A percentile compares a stretch with the other conserved stretches of the same genome.
Conservation (phyloP, 192 early-diverging fungal genomes). For the Coemansia sp. region DNA sequence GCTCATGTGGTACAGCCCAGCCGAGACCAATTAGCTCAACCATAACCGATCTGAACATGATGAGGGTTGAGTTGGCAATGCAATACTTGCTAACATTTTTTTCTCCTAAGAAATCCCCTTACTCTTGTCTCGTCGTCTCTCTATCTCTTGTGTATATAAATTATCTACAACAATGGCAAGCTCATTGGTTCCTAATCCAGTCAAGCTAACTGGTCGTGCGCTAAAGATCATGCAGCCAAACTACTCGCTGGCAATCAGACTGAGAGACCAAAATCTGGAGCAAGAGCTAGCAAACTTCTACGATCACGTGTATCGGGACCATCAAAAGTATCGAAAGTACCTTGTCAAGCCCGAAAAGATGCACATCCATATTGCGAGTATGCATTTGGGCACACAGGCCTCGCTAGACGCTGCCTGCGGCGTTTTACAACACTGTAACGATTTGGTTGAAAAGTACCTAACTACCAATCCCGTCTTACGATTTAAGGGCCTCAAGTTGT, state of each 20-base stretch:
- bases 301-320: neutral
- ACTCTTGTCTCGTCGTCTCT: neutral
- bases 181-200: neutral
- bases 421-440: neutral
- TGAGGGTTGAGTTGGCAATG: neutral
- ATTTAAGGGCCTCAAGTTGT: neutral
- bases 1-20: conserved; percentile 12
- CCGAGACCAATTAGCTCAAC: neutral
- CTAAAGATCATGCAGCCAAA: conserved; percentile 15
- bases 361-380: neutral
- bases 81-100: neutral
- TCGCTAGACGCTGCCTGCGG: neutral
- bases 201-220: neutral
- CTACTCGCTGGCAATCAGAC: conserved; percentile 16
- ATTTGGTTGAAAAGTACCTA: neutral
- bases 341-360: conserved; percentile 13
- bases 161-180: neutral
- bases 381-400: conserved; percentile 1
- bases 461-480: neutral
- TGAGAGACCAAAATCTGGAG: neutral
- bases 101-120: neutral
- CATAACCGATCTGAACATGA: neutral
- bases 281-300: conserved; percentile 1
- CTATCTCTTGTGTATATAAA: neutral
- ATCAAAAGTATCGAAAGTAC: conserved; percentile 17